A percentile compares a stretch with the other conserved stretches of the same genome.
Evolutionary conservation across 2,329 filamentous ascomycete genomes (phyloP).

Genomic region (Aspergillus hiratsukae): DNA sequence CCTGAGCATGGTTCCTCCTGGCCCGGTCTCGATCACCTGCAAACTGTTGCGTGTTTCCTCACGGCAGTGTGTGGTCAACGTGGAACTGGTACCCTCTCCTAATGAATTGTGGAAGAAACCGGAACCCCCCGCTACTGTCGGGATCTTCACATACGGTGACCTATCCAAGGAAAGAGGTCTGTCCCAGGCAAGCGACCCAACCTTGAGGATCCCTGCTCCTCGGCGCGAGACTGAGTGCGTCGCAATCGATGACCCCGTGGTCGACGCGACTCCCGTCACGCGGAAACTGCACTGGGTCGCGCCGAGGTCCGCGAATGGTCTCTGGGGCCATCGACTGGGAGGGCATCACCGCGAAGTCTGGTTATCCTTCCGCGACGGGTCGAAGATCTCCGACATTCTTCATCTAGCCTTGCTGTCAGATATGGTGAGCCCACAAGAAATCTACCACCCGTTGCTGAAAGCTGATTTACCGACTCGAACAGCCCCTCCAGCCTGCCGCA

Average conservation of each 20-base stretch:
- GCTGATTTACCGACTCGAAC: not conserved
- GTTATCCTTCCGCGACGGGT: conserved; percentile 19
- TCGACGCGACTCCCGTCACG: conserved; percentile 19
- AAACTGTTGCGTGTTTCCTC: conserved; percentile 11
- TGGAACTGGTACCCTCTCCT: conserved; percentile 4
- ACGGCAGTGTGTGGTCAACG: conserved; percentile 16
- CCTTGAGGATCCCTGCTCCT: conserved; percentile 3
- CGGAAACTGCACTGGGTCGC: conserved; percentile 18
- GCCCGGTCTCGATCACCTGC: conserved; percentile 13
- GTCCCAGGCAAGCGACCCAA: conserved; percentile 4
- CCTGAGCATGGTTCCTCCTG: conserved; percentile 14
- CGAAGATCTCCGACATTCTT: conserved; percentile 10
- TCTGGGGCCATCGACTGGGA: conserved; percentile 21
- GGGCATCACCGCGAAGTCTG: conserved; percentile 20
- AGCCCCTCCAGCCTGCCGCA: conserved; percentile 20
- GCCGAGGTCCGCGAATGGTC: conserved; percentile 12
- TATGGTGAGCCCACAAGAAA: conserved; percentile 9
- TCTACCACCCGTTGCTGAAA: not conserved
- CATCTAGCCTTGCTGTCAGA: conserved; percentile 18
- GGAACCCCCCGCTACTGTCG: conserved; percentile 4
- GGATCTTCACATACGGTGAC: conserved; percentile 14
- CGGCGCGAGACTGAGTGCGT: conserved; percentile 15
- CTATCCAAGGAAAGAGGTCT: conserved; percentile 15
- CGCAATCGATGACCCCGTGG: conserved; percentile 17
- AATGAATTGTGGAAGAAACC: not conserved